phyloP scores from a whole-genome alignment of 768 basidiomycete species.

The Serendipita indica region DNA sequence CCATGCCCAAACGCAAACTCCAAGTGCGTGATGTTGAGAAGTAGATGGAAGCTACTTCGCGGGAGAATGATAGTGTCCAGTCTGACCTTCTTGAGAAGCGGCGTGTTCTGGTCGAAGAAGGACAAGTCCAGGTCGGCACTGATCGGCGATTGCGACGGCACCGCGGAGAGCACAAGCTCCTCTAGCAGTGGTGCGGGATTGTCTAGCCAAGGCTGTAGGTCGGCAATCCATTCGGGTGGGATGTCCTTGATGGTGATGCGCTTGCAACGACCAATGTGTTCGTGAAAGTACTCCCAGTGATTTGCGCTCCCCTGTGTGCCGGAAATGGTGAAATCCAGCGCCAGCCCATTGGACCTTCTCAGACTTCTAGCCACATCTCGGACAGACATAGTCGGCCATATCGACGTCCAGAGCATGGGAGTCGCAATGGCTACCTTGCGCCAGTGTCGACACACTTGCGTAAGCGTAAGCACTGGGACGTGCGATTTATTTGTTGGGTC shows the following conservation, averaged over 20 bases:
- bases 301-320: not conserved
- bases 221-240: not conserved
- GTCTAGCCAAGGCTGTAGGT: slow-evolving; percentile 3
- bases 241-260: slow-evolving; percentile 6
- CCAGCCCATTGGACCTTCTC: not conserved
- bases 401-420: slow-evolving; percentile 6
- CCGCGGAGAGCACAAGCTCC: slow-evolving; percentile 1
- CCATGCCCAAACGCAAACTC: slow-evolving; percentile 9
- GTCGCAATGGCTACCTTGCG: slow-evolving; percentile 1
- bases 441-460: slow-evolving; percentile 7
- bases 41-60: not conserved
- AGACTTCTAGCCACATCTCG: slow-evolving; percentile 1
- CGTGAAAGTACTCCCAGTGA: slow-evolving; percentile 7
- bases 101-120: slow-evolving; percentile 5
- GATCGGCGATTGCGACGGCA: not conserved
- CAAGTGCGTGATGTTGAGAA: not conserved
- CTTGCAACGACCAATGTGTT: slow-evolving; percentile 5
- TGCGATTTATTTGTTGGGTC: not conserved
- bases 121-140: not conserved
- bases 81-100: not conserved
- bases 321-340: slow-evolving; percentile 4
- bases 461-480: not conserved
- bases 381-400: not conserved
- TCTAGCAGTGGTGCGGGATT: slow-evolving; percentile 3
- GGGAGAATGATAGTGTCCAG: slow-evolving; percentile 3